Percentiles rank a stretch among this genome's conserved stretches.
Evolutionary conservation across 169 alveolate species (phyloP).

Genomic region (Cyclospora cayetanensis): DNA sequence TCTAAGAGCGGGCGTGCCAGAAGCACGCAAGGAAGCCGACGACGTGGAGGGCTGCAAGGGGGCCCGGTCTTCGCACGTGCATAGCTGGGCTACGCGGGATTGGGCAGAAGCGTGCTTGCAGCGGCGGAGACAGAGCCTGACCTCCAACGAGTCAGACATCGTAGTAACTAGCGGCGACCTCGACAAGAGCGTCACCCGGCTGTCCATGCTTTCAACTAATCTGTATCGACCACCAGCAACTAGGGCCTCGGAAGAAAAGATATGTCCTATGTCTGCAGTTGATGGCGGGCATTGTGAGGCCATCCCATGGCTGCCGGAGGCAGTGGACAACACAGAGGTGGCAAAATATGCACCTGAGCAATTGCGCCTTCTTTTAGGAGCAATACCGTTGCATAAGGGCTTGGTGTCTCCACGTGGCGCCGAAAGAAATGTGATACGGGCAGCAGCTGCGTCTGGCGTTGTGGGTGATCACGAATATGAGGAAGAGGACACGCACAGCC

Average conservation of each 20-base stretch:
- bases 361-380: slow-evolving; percentile 3
- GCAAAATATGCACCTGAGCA: neutral
- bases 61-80: neutral
- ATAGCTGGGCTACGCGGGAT: slow-evolving; percentile 62
- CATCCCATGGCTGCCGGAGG: neutral
- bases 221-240: slow-evolving; percentile 8
- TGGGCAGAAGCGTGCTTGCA: slow-evolving; percentile 59
- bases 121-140: slow-evolving; percentile 9
- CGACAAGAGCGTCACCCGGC: slow-evolving; percentile 37
- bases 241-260: neutral
- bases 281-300: neutral
- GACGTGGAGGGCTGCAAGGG: too few species aligned
- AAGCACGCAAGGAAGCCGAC: neutral
- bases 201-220: slow-evolving; percentile 38
- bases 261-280: neutral
- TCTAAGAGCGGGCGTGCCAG: neutral
- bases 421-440: neutral
- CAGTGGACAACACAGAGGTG: neutral
- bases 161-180: slow-evolving; percentile 26
- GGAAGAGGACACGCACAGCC: slow-evolving; percentile 48
- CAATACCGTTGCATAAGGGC: neutral
- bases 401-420: neutral
- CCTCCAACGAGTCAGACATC: neutral
- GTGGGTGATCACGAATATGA: slow-evolving; percentile 8
- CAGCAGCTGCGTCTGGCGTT: neutral